These are phyloP conservation scores for Teratosphaeria pseudoeucalypti DNA, from an alignment of 2,329 filamentous ascomycete species.

Conservation along the genomic window DNA sequence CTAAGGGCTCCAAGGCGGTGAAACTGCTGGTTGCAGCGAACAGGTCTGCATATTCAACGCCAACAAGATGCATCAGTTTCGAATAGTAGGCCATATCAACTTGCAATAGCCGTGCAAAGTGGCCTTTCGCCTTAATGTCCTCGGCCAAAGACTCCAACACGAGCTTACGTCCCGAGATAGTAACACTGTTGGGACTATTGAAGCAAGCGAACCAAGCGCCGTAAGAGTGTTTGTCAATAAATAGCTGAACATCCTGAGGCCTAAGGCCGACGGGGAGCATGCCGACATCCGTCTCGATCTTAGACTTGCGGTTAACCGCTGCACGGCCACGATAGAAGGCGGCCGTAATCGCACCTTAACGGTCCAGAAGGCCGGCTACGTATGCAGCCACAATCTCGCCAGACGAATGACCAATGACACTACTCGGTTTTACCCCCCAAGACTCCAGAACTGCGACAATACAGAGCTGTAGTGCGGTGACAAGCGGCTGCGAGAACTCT, in stretches of 20 bases:
- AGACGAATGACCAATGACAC: constrained; percentile 21
- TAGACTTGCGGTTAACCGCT: background rate
- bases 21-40: too few species aligned
- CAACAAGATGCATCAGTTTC: constrained; percentile 18
- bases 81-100: constrained; percentile 36
- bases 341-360: constrained; percentile 10
- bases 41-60: too few species aligned
- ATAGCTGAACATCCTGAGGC: too few species aligned
- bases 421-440: constrained; percentile 12
- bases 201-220: constrained; percentile 5
- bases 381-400: constrained; percentile 26
- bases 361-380: constrained; percentile 13
- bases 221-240: too few species aligned
- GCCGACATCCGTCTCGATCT: background rate
- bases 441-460: constrained; percentile 30
- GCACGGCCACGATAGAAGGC: constrained; percentile 15
- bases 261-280: constrained; percentile 27
- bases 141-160: constrained; percentile 24
- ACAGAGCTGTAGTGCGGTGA: constrained; percentile 45
- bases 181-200: constrained; percentile 35
- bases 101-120: constrained; percentile 30
- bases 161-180: constrained; percentile 34
- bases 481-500: constrained; percentile 40
- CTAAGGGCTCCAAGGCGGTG: background rate
- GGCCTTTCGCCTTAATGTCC: constrained; percentile 23